These are phyloP conservation scores for Aureobasidium namibiae DNA, from an alignment of 2,329 filamentous ascomycete genomes.

Conservation along the genomic window DNA sequence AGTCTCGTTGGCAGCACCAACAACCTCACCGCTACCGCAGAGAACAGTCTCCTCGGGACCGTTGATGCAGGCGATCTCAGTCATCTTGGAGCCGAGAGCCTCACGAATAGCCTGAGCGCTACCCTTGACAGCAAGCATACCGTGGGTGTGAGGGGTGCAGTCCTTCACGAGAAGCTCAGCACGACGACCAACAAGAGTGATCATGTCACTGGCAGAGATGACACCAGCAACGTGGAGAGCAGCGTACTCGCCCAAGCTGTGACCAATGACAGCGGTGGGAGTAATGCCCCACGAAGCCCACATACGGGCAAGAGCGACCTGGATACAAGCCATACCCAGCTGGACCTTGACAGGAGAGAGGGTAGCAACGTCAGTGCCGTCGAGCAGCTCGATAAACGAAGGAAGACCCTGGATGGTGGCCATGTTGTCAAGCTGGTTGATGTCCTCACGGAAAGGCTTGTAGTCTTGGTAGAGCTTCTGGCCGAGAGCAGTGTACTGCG, in stretches of 20 bases:
- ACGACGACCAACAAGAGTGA: slow-evolving; percentile 62
- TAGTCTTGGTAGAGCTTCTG: slow-evolving; percentile 43
- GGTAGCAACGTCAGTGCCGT: slow-evolving; percentile 41
- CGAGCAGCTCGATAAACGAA: slow-evolving; percentile 41
- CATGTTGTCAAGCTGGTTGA: slow-evolving; percentile 41
- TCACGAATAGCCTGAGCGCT: slow-evolving; percentile 45
- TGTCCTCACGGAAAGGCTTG: slow-evolving; percentile 40
- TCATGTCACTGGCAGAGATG: slow-evolving; percentile 60
- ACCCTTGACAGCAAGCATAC: slow-evolving; percentile 54
- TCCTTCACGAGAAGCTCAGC: slow-evolving; percentile 56
- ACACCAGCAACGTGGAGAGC: slow-evolving; percentile 64
- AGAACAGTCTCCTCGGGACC: slow-evolving; percentile 67
- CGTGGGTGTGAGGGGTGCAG: slow-evolving; percentile 59
- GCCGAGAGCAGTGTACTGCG: slow-evolving; percentile 44
- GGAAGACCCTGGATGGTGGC: slow-evolving; percentile 39
- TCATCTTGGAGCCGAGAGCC: slow-evolving; percentile 41
- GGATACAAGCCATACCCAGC: slow-evolving; percentile 45
- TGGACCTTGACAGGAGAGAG: slow-evolving; percentile 45
- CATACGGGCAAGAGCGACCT: slow-evolving; percentile 45
- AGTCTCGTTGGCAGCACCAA: slow-evolving; percentile 44
- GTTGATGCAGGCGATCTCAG: slow-evolving; percentile 65
- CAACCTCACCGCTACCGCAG: slow-evolving; percentile 52
- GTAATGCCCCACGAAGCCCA: slow-evolving; percentile 48
- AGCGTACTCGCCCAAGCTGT: slow-evolving; percentile 65
- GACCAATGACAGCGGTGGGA: slow-evolving; percentile 44